Conservation (phyloP, 2,329 filamentous ascomycete genomes). For the Fusarium burgessii region DNA sequence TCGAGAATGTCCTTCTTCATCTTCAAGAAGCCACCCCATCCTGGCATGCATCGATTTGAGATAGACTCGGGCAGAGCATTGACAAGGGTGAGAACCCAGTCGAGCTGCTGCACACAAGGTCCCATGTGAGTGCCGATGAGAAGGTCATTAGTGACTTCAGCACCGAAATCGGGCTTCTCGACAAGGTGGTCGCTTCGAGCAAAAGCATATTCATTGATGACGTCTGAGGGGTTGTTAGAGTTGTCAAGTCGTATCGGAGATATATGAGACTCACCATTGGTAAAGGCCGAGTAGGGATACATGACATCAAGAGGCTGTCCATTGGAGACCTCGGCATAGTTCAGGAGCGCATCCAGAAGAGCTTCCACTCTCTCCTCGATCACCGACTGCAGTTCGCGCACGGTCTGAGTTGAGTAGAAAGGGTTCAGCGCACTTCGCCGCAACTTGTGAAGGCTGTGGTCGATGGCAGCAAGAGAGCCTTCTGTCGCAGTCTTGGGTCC, state of each 20-base stretch:
- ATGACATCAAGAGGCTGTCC: slow-evolving; percentile 51
- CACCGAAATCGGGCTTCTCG: slow-evolving; percentile 52
- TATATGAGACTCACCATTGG: slow-evolving; percentile 48
- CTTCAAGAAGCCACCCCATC: slow-evolving; percentile 54
- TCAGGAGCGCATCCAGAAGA: slow-evolving; percentile 49
- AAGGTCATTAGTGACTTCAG: slow-evolving; percentile 52
- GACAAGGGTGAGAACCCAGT: slow-evolving; percentile 52
- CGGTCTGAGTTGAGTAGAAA: slow-evolving; percentile 54
- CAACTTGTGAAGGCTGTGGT: slow-evolving; percentile 51
- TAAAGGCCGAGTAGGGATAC: slow-evolving; percentile 55
- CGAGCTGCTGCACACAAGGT: slow-evolving; percentile 53
- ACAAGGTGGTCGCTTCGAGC: slow-evolving; percentile 52
- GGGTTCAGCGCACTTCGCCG: slow-evolving; percentile 52
- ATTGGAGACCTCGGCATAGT: slow-evolving; percentile 43
- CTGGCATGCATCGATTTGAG: slow-evolving; percentile 52
- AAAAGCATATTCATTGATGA: slow-evolving; percentile 57
- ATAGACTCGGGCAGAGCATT: slow-evolving; percentile 52
- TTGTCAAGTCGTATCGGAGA: background rate
- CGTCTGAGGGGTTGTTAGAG: slow-evolving; percentile 44
- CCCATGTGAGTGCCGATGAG: slow-evolving; percentile 55
- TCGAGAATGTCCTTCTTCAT: slow-evolving; percentile 55
- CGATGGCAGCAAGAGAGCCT: slow-evolving; percentile 51
- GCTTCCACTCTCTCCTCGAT: slow-evolving; percentile 53
- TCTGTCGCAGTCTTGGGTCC: slow-evolving; percentile 44
- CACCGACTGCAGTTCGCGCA: slow-evolving; percentile 54